Evolutionary conservation across 2,329 filamentous ascomycete species (phyloP), one percentile per base, ranked within the genome.

Genomic region (Alternaria panax): DNA sequence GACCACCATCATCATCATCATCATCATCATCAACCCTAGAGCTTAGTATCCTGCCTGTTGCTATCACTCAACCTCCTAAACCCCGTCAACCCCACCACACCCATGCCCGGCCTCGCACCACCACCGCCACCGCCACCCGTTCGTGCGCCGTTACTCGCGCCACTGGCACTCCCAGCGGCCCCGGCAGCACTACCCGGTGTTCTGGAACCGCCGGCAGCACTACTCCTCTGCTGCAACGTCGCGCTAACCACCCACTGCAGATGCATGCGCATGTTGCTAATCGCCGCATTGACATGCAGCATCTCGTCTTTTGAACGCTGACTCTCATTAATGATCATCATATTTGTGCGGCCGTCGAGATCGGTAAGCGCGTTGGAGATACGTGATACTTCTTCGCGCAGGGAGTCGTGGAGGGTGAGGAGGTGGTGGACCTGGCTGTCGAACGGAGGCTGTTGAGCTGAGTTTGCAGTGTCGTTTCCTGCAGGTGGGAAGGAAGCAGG

Each of bases 291-390:
- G 7, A 85, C 83, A 67, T 87, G 86, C 11, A 86, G 81, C 77
- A 88, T 84, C 59, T 89, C 86, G 65, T 88, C 87, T 60, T 87
- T 86, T 50, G 85, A 81, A 4, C 86, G 84, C 30, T 88, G 80
- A 46, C 83, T 86, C 71, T 89, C 87, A 66, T 88, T 89, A 77
- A 88, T 82, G 40, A 87, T 83, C 59, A 86, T 83, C 85, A 89
- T 87, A 72, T 81, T 87, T 36, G 85, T 83, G 34, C 86, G 83
- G 46, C 84, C 86, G 62, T 89, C 87, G 41, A 88, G 80, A 56
- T 88, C 86, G 4, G 82, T 82, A 9, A 89, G 78, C 3, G 84
- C 83, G 51, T 82, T 80, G 14, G 82, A 81, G 27, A 87, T 79
- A 48, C 85, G 84, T 18, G 78, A 78, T 48, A 88, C 83, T 70